Base-by-base conservation (phyloP, 257 asterid species). In the Leptodermis oblonga region DNA sequence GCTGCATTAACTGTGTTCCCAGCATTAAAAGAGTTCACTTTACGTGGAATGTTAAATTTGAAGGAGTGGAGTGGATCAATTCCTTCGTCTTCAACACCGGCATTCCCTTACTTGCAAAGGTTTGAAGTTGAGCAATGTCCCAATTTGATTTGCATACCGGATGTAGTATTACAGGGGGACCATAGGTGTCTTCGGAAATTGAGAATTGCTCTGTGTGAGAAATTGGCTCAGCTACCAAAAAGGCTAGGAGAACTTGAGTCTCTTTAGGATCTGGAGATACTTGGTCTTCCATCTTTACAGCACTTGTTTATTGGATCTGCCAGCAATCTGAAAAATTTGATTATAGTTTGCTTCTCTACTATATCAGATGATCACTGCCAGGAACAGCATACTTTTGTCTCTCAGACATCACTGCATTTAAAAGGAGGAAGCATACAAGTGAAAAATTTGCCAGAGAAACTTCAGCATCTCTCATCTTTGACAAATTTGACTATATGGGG, bases 51-150 rank as follows among this genome's bases (percentile, higher is more conserved):
- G 84, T 9, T 28, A 15, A 51, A 25, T 31, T 55, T 80, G 46
- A 51, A 3, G 48, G 71, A 80, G 39, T 80, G 80, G 78, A 4
- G 20, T 33, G 71, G 39, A 51, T 4, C 33, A 20, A 1, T 33
- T 11, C 14, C 26, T 33, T 25, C 28, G 31, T 22, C 39, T 51
- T 4, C 33, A 0, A 1, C 33, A 23, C 11, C 5, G n/a, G 51
- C 25, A 5, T 67, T 53, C 53, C 62, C 71, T 33, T 20, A 12
- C 10, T 17, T 67, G 46, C 31, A 49, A 45, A 67, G 17, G 53
- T 67, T 67, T 34, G 62, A 67, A 51, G 36, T 67, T 67, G 71
- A 67, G 46, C 62, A 67, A 3, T 73, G 77, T 15, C 59, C 59
- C 45, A 22, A 7, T 10, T 46, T 73, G 68, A 15, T 7, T 13